Evolutionary conservation across 2,329 filamentous ascomycete genomes (phyloP).

Genomic region (Fusarium ramigenum): DNA sequence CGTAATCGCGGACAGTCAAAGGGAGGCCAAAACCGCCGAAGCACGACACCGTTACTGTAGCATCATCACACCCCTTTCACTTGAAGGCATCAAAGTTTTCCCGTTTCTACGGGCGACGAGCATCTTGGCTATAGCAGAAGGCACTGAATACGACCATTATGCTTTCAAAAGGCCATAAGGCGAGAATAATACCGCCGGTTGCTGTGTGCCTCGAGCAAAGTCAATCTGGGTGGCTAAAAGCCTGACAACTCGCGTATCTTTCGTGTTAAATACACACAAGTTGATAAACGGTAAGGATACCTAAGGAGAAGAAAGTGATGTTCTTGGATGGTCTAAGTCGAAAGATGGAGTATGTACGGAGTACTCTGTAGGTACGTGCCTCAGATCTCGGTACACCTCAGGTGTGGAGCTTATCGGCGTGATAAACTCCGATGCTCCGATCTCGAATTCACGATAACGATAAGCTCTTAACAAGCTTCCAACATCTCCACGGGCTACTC

Average conservation of each 20-base stretch:
- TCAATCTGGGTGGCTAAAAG: too few species aligned
- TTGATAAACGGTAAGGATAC: neutral
- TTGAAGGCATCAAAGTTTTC: neutral
- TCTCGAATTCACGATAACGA: constrained; percentile 25
- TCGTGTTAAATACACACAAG: neutral
- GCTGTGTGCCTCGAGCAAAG: neutral
- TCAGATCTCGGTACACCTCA: neutral
- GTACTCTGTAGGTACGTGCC: neutral
- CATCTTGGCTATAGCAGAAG: constrained; percentile 1
- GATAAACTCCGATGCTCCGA: constrained; percentile 29
- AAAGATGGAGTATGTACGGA: neutral
- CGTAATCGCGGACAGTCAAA: neutral
- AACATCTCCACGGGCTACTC: neutral
- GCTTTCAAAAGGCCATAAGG: neutral
- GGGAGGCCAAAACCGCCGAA: neutral
- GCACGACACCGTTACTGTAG: neutral
- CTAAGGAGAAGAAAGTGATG: neutral
- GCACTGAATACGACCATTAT: neutral
- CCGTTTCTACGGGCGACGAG: neutral
- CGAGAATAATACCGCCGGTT: neutral
- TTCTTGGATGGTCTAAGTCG: neutral
- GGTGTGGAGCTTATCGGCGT: constrained; percentile 8
- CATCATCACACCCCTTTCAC: neutral
- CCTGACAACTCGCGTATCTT: too few species aligned
- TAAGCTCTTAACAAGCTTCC: constrained; percentile 25